Evolutionary conservation across 257 asterid genomes (phyloP).

Genomic region (Asclepias syriaca): DNA sequence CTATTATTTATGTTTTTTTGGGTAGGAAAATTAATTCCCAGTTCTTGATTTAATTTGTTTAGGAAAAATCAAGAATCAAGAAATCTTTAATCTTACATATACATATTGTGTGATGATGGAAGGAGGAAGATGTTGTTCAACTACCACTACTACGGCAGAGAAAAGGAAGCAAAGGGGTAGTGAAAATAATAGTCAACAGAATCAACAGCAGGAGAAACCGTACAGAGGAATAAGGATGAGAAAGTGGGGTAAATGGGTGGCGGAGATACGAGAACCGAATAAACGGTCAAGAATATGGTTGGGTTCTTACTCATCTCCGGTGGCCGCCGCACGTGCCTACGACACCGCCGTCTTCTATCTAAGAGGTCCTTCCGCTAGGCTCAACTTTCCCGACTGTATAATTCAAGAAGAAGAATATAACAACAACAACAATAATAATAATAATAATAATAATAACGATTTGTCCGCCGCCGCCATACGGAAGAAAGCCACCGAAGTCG

Average conservation of each 20-base stretch:
- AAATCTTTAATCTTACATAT: neutral
- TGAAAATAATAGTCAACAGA: no score
- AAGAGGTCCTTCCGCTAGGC: slow-evolving; percentile 79
- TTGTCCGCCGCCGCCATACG: slow-evolving; percentile 70
- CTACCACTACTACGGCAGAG: slow-evolving; percentile 24
- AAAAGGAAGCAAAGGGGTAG: slow-evolving; percentile 39
- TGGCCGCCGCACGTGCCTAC: slow-evolving; percentile 90
- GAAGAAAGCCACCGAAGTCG: slow-evolving; percentile 78
- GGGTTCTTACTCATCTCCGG: slow-evolving; percentile 80
- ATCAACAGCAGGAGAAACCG: slow-evolving; percentile 42
- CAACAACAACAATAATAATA: slow-evolving; percentile 10
- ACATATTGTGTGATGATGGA: slow-evolving; percentile 15
- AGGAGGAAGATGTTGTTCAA: slow-evolving; percentile 19
- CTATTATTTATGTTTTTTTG: slow-evolving; percentile 6
- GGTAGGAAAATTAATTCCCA: neutral
- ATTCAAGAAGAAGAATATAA: slow-evolving; percentile 23
- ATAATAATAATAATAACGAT: slow-evolving; percentile 9
- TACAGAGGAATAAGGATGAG: slow-evolving; percentile 87
- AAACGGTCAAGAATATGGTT: slow-evolving; percentile 85
- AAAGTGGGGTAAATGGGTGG: slow-evolving; percentile 98
- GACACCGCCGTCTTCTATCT: slow-evolving; percentile 78
- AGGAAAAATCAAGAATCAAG: neutral
- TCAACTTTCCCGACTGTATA: slow-evolving; percentile 70
- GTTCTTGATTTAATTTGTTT: neutral
- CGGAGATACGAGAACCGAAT: slow-evolving; percentile 86